These are phyloP conservation scores for Rutstroemia sp. DNA, from an alignment of 2,329 filamentous ascomycete genomes.

Conservation along the genomic window DNA sequence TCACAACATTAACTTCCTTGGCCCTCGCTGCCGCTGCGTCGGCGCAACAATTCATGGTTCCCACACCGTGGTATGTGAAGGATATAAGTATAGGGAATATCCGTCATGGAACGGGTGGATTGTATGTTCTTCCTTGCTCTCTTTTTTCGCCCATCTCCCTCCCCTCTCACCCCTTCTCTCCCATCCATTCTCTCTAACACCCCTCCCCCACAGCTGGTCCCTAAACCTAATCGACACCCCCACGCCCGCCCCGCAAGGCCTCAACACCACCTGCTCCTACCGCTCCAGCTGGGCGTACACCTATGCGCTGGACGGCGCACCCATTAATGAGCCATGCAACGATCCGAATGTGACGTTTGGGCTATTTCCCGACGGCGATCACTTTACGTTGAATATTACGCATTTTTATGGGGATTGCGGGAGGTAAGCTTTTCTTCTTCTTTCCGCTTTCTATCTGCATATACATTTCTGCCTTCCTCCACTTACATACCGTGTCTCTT, in stretches of 20 bases:
- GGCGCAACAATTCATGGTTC: conserved; percentile 9
- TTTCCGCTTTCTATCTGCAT: too few species aligned
- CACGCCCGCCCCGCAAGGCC: conserved; percentile 13
- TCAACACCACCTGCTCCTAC: conserved; percentile 17
- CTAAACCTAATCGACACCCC: conserved; percentile 16
- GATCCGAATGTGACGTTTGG: conserved; percentile 18
- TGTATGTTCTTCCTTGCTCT: conserved; percentile 5
- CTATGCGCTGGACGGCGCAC: conserved; percentile 14
- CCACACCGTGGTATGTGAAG: conserved; percentile 14
- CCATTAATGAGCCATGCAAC: conserved; percentile 11
- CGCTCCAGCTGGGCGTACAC: conserved; percentile 1
- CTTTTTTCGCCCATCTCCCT: background rate
- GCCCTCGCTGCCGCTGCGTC: background rate
- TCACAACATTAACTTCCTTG: too few species aligned
- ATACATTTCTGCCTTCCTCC: too few species aligned
- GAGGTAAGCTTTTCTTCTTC: conserved; percentile 6
- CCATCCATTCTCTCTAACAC: background rate
- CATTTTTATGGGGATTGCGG: conserved; percentile 15
- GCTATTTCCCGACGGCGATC: conserved; percentile 9
- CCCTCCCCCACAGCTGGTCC: conserved; percentile 11
- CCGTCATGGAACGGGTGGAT: conserved; percentile 17
- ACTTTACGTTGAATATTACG: conserved; percentile 17
- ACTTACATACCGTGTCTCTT: too few species aligned
- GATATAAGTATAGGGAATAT: conserved; percentile 12
- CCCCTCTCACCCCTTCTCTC: background rate